Base-by-base conservation (phyloP, 164 flowering plant genomes). In the Berberis thunbergii region DNA sequence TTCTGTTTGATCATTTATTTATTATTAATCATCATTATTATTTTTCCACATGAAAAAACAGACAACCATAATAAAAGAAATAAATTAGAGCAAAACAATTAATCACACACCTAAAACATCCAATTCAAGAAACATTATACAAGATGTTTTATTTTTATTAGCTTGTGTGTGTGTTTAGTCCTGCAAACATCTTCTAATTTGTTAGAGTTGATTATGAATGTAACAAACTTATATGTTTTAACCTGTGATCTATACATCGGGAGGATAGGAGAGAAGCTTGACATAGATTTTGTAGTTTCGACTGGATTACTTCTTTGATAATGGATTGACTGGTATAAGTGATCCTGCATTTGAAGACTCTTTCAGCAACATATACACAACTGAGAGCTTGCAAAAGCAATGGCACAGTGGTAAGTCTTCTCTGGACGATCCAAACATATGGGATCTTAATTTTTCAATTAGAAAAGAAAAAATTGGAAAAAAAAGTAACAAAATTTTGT, bases 221-320 rank as follows among this genome's bases (percentile, higher is more conserved):
- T 26, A 26, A 26, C 26, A 26, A 26, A 26, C 26, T 26, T 26
- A 26, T 26, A 26, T 26, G 26, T 26, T 26, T 26, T 26, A 26
- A 26, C 26, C 26, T 26, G 26, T 7, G 3, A 3, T 52, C 13
- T 62, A 53, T 59, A 89, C 92, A 89, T 89, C 92, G 96, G 96
- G 59, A 67, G 38, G 41, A 61, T 86, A 2, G 92, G 89, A 50
- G 81, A 85, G 65, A 69, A 76, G 44, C 62, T 83, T 45, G 80
- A 80, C 55, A 74, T 85, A 39, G 79, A 83, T 61, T 85, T 86
- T 72, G 80, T 86, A 4, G 52, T 88, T 7, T 88, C 96, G 0
- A 83, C 86, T 0, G 91, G 91, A 86, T 67, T 86, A 89, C 56
- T 89, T 89, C 59, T 89, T 86, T 53, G 86, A 82, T 0, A 54